Evolutionary conservation across 1,139 yeast genomes (phyloP), one percentile per base, ranked within the genome.

Genomic region (Taphrina pruni): DNA sequence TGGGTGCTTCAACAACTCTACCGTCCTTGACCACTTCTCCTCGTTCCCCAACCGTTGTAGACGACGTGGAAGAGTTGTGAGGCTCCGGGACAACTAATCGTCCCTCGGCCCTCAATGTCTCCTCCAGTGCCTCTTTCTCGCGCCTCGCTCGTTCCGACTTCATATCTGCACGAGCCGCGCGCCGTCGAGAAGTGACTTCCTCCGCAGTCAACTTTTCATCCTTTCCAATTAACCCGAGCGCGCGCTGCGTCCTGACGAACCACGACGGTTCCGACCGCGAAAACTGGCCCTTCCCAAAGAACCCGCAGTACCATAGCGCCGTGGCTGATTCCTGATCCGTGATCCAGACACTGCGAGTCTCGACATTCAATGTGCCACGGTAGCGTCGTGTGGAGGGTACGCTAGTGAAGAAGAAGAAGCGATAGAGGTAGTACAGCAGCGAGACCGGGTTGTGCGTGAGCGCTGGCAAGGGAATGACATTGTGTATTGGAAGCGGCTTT

Each of bases 241-340:
- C 81, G 64, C 89, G 80, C 41, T 83, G 80, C 0, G 90, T 87
- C 69, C 98, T 83, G 14, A 81, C 81, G 60, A 77, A 79, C 98
- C 98, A 94, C 0, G 97, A 87, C 0, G 99, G 97, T 75, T 94
- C 97, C 70, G 96, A 89, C 73, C 99, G 82, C 46, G 97, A 89
- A 65, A 92, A 80, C 4, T 86, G 84, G 1, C 99, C 99, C 75
- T 94, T 94, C 9, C 99, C 99, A 76, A 91, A 95, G 76, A 92
- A 94, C 0, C 99, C 99, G 75, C 84, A 84, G 41, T 83, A 79
- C 98, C 99, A 94, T 8, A 94, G 80, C 41, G 78, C 77, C n/a
- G 76, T 75, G 85, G 88, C 88, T 54, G 83, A 86, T 0, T 75
- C 73, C 0, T 76, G 79, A 69, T 84, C 82, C 1, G 74, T 74